Evolutionary conservation across 352 stramenopile genomes (phyloP).

Genomic region (Globisporangium heterothallicum): DNA sequence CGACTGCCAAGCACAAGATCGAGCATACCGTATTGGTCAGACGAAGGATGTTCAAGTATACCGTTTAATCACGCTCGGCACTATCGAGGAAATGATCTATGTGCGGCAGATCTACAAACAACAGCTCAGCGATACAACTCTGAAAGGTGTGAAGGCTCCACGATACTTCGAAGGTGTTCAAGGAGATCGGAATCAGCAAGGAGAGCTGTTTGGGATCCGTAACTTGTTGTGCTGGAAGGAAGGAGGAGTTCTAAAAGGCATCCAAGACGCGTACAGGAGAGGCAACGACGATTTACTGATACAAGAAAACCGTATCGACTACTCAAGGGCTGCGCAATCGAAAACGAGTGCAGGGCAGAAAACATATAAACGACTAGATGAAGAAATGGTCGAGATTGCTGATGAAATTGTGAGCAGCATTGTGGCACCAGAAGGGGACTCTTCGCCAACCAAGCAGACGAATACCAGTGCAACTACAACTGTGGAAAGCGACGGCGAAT

Average conservation of each 20-base stretch:
- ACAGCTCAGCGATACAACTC: constrained; percentile 73
- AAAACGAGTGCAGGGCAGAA: not conserved
- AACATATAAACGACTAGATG: constrained; percentile 6
- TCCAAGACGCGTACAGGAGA: constrained; percentile 63
- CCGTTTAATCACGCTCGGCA: constrained; percentile 74
- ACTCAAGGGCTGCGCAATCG: constrained; percentile 16
- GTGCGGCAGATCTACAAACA: constrained; percentile 86
- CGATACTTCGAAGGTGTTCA: constrained; percentile 82
- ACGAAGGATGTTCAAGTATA: constrained; percentile 85
- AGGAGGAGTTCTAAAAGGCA: constrained; percentile 64
- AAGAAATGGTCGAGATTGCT: constrained; percentile 19
- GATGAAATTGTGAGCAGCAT: constrained; percentile 14
- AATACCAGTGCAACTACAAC: not conserved
- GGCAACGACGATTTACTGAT: constrained; percentile 49
- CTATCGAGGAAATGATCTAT: constrained; percentile 89
- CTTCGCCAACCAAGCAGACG: not conserved
- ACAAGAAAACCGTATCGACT: constrained; percentile 51
- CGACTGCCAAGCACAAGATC: constrained; percentile 79
- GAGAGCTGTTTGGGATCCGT: constrained; percentile 70
- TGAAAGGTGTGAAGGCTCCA: constrained; percentile 60
- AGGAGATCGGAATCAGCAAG: constrained; percentile 61
- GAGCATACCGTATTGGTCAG: constrained; percentile 83
- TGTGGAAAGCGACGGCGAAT: constrained; percentile 1
- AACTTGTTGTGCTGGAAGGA: constrained; percentile 78
- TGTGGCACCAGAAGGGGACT: not conserved